Percentiles rank a stretch among this genome's conserved stretches.
Evolutionary conservation across 495 filamentous ascomycete genomes (phyloP).

Genomic region (Penicillium soppii): DNA sequence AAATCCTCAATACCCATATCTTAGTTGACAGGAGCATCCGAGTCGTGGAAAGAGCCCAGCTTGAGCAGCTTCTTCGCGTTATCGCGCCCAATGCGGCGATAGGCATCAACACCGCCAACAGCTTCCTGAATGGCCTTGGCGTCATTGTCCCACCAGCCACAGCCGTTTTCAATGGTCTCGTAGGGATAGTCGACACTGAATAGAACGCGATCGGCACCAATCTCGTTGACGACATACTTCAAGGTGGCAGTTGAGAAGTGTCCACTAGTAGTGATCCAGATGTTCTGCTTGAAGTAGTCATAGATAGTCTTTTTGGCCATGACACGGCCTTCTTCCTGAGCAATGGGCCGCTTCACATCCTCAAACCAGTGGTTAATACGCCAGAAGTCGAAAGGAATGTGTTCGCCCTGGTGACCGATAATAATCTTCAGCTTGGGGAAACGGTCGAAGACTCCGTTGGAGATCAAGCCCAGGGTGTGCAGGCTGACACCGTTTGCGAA

Average conservation of each 20-base stretch:
- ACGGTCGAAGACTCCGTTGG: slow-evolving; percentile 39
- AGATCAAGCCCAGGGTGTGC: slow-evolving; percentile 41
- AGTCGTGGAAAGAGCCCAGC: slow-evolving; percentile 24
- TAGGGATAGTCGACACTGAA: slow-evolving; percentile 33
- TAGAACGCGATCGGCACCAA: slow-evolving; percentile 24
- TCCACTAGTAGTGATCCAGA: slow-evolving; percentile 56
- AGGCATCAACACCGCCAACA: slow-evolving; percentile 24
- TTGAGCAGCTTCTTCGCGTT: slow-evolving; percentile 47
- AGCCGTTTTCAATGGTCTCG: slow-evolving; percentile 39
- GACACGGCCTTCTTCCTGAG: slow-evolving; percentile 9
- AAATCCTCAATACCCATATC: slow-evolving; percentile 20
- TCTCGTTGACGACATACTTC: slow-evolving; percentile 22
- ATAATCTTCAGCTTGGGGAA: slow-evolving; percentile 52
- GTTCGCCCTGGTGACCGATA: slow-evolving; percentile 58
- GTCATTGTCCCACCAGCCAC: slow-evolving; percentile 39
- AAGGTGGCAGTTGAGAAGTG: slow-evolving; percentile 49
- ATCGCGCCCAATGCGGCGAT: slow-evolving; percentile 32
- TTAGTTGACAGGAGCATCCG: slow-evolving; percentile 9
- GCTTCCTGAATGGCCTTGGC: slow-evolving; percentile 11
- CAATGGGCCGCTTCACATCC: slow-evolving; percentile 32
- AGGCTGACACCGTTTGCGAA: slow-evolving; percentile 38
- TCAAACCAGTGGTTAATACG: slow-evolving; percentile 51
- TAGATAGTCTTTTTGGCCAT: slow-evolving; percentile 37
- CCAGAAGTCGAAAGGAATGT: slow-evolving; percentile 55
- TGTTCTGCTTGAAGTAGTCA: slow-evolving; percentile 50